These are phyloP conservation scores for Cryptococcus sp. DNA, from an alignment of 1,284 basidiomycete genomes.

Conservation along the genomic window DNA sequence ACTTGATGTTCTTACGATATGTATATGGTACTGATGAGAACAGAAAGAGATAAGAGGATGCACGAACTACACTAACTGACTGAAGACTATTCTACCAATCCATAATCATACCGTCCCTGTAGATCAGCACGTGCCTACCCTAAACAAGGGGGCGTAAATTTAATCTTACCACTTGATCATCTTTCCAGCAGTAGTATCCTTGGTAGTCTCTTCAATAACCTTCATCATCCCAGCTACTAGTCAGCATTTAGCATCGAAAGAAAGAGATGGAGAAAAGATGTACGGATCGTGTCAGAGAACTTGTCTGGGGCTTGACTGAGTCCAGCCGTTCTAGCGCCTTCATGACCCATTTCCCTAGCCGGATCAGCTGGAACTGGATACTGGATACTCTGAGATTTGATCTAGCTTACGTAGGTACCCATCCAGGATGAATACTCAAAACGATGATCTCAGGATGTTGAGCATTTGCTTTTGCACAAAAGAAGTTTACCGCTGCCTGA, in stretches of 20 bases:
- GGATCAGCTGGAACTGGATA: neutral
- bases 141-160: neutral
- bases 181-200: neutral
- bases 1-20: no score
- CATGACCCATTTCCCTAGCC: constrained; percentile 12
- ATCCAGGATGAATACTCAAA: constrained; percentile 12
- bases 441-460: constrained; percentile 13
- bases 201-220: constrained; percentile 1
- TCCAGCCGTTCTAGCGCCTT: constrained; percentile 11
- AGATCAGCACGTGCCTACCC: neutral
- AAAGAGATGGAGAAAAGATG: no score
- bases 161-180: constrained; percentile 1
- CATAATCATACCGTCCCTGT: constrained; percentile 1
- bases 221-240: constrained; percentile 3
- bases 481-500: constrained; percentile 12
- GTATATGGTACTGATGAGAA: no score
- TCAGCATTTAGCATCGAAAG: neutral
- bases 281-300: constrained; percentile 11
- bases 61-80: no score
- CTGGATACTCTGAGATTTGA: neutral
- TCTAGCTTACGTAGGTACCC: constrained; percentile 20
- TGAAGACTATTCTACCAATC: neutral
- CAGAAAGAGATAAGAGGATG: no score
- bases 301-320: constrained; percentile 9
- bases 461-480: constrained; percentile 10